Evolutionary conservation across 2,329 filamentous ascomycete species (phyloP), one percentile per base, ranked within the genome.

Genomic region (Claviceps monticola): DNA sequence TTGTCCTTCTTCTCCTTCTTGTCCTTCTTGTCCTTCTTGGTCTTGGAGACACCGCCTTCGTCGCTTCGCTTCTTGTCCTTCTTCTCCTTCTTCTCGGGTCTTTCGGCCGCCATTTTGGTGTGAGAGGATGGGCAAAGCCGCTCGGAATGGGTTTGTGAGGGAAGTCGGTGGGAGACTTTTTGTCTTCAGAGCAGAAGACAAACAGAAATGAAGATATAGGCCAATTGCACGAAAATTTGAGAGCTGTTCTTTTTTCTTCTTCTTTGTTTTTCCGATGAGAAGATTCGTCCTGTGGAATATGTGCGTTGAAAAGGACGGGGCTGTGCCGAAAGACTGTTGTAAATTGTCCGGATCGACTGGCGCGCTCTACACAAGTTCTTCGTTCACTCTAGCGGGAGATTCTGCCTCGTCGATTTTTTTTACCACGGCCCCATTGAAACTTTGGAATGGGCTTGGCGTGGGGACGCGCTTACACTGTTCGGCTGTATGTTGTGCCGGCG

Each of bases 1-100:
- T 86, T 86, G 60, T 86, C 82, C 73, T 86, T 84, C 76, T 86
- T 86, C 44, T 75, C 74, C 68, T 82, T 84, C 74, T 86, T 85
- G 37, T 78, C 75, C 62, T 79, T 78, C 68, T 79, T 79, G 52
- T 80, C 77, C 68, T 78, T 76, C 65, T 77, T 75, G 58, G 68
- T 60, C 67, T 80, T 79, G 61, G 65, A 65, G 53, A 79, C 69
- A 60, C 75, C 75, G 52, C 73, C 69, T 17, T 70, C 71, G 54
- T 79, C 75, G 66, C 71, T 74, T 62, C 73, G 71, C 73, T 79
- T 78, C 73, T 79, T 78, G 50, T 79, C 75, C 68, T 79, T 78
- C 70, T 76, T 78, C 53, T 74, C 72, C 68, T 73, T 74, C 65
- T 73, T 73, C 50, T 73, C 70, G 58, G 69, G 68, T 62, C 71